These are phyloP conservation scores for Fusarium pseudocircinatum DNA, from an alignment of 2,329 filamentous ascomycete genomes.

Conservation along the genomic window DNA sequence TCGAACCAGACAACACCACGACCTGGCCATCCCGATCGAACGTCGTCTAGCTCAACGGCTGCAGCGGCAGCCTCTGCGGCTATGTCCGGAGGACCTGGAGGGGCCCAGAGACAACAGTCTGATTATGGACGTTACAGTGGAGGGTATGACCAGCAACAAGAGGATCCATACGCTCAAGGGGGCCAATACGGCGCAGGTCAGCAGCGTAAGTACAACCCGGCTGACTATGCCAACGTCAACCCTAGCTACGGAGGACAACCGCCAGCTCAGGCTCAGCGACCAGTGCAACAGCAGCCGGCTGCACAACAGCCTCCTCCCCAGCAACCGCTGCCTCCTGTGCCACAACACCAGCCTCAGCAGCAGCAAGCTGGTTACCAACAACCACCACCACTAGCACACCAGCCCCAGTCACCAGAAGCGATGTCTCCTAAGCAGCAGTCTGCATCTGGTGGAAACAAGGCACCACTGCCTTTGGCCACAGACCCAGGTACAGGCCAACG, in stretches of 20 bases:
- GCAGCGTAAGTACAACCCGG: conserved; percentile 79
- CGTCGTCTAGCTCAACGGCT: conserved; percentile 63
- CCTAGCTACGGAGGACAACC: conserved; percentile 52
- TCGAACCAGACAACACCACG: conserved; percentile 62
- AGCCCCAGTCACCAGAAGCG: conserved; percentile 53
- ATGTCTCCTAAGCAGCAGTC: conserved; percentile 46
- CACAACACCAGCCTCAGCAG: conserved; percentile 46
- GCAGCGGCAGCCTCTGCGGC: conserved; percentile 67
- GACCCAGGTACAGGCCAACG: conserved; percentile 79
- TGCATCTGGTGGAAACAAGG: conserved; percentile 52
- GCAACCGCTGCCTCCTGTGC: conserved; percentile 49
- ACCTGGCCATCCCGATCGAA: conserved; percentile 62
- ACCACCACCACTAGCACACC: conserved; percentile 48
- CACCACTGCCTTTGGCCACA: conserved; percentile 75
- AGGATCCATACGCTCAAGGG: conserved; percentile 50
- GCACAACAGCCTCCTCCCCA: conserved; percentile 52
- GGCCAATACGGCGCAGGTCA: conserved; percentile 50
- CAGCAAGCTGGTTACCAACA: conserved; percentile 50
- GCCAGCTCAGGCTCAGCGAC: conserved; percentile 45
- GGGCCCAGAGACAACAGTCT: conserved; percentile 46
- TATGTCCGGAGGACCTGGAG: conserved; percentile 61
- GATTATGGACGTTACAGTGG: conserved; percentile 49
- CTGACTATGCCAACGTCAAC: conserved; percentile 75
- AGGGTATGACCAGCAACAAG: conserved; percentile 47
- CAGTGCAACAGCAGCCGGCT: conserved; percentile 44